A percentile compares a stretch with the other conserved stretches of the same genome.
Conservation (phyloP, 352 stramenopile species). For the Globisporangium emineosum region DNA sequence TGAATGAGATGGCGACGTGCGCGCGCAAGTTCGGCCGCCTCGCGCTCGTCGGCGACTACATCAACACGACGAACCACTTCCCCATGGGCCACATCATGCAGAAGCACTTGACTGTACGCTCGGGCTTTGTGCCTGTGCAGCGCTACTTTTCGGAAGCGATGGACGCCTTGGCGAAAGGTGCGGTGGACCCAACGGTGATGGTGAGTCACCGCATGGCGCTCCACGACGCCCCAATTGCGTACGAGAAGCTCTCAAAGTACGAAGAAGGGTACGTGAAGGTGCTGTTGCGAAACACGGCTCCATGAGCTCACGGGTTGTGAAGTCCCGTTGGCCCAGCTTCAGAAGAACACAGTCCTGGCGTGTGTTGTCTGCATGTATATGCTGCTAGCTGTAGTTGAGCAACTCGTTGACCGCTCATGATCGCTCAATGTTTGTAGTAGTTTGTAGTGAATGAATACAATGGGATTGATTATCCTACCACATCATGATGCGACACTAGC, state of each 20-base stretch:
- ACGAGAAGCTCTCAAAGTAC: conserved; percentile 30
- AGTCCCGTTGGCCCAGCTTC: not conserved
- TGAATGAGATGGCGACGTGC: conserved; percentile 29
- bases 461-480: no score
- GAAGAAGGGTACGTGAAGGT: conserved; percentile 37
- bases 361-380: not conserved
- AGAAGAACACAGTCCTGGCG: no score
- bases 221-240: conserved; percentile 27
- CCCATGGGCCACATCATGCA: conserved; percentile 40
- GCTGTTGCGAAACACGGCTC: conserved; percentile 12
- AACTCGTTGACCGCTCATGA: not conserved
- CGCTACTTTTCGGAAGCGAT: conserved; percentile 33
- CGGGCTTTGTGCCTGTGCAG: conserved; percentile 29
- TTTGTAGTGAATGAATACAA: no score
- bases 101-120: conserved; percentile 38
- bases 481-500: no score
- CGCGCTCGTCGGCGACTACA: conserved; percentile 33
- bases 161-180: conserved; percentile 22
- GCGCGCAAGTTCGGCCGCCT: conserved; percentile 33
- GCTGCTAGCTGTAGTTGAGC: not conserved
- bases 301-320: not conserved
- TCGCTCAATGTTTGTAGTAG: no score
- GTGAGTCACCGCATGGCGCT: conserved; percentile 32
- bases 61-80: conserved; percentile 29
- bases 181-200: conserved; percentile 25